Evolutionary conservation across 2,329 filamentous ascomycete genomes (phyloP).

Genomic region (Magnaporthales sp.): DNA sequence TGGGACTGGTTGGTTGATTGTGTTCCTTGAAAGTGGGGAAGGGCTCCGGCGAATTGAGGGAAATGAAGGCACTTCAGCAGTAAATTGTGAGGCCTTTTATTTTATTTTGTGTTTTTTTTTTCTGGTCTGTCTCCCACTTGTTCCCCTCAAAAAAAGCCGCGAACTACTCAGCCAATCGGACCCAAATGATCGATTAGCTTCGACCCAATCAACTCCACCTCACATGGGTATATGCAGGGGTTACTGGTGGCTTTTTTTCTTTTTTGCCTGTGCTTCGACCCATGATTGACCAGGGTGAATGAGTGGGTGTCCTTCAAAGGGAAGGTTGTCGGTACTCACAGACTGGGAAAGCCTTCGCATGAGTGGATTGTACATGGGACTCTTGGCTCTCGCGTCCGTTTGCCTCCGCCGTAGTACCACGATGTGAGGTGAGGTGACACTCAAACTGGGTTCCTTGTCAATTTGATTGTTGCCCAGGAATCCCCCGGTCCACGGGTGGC

Average conservation of each 20-base stretch:
- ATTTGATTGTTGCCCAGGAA: neutral
- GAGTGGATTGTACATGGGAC: neutral
- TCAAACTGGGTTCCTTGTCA: neutral
- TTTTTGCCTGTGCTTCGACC: neutral
- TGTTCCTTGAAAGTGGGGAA: neutral
- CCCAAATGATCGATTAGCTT: neutral
- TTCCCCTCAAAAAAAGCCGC: neutral
- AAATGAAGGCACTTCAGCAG: neutral
- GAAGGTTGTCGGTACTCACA: neutral
- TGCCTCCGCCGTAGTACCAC: neutral
- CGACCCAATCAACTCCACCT: neutral
- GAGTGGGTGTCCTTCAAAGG: neutral
- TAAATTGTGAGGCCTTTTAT: neutral
- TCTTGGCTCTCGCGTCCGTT: neutral
- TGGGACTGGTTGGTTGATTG: neutral
- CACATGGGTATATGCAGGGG: neutral
- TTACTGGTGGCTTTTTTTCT: neutral
- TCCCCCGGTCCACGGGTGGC: neutral
- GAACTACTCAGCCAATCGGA: neutral
- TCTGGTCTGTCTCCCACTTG: neutral
- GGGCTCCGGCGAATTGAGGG: neutral
- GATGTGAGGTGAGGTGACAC: neutral
- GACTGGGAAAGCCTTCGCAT: neutral
- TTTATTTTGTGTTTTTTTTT: neutral
- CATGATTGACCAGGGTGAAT: neutral